Evolutionary conservation across 106 monocot species (phyloP).

Genomic region (Triglochin maritima): DNA sequence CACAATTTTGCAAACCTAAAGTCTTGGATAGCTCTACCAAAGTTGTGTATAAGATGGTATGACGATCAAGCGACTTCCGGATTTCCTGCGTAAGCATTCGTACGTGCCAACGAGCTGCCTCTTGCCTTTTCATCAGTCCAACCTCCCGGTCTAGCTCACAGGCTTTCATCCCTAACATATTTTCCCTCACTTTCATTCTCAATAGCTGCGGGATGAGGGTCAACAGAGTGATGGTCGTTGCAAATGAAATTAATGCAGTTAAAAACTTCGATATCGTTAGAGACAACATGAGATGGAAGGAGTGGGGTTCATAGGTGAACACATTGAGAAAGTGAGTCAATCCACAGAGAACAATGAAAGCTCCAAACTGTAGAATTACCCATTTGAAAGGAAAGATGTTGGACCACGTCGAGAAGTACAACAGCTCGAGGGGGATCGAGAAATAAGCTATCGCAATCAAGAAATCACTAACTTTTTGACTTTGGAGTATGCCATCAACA

Average conservation of each 20-base stretch:
- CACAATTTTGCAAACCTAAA: slow-evolving; percentile 7
- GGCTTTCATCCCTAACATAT: slow-evolving; percentile 11
- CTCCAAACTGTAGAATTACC: slow-evolving; percentile 37
- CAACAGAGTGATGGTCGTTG: slow-evolving; percentile 33
- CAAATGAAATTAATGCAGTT: slow-evolving; percentile 36
- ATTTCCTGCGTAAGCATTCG: slow-evolving; percentile 11
- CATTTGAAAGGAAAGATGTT: slow-evolving; percentile 41
- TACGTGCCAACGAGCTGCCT: slow-evolving; percentile 12
- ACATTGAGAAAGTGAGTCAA: slow-evolving; percentile 34
- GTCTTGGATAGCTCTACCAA: slow-evolving; percentile 15
- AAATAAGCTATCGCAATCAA: slow-evolving; percentile 22
- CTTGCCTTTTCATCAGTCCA: slow-evolving; percentile 14
- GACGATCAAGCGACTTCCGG: slow-evolving; percentile 12
- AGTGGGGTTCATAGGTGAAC: slow-evolving; percentile 43
- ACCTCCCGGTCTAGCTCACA: slow-evolving; percentile 14
- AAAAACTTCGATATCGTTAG: slow-evolving; percentile 39
- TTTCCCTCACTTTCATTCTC: slow-evolving; percentile 9
- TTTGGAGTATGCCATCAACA: slow-evolving; percentile 24
- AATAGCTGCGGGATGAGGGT: slow-evolving; percentile 39
- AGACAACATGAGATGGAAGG: slow-evolving; percentile 26
- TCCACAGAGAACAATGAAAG: slow-evolving; percentile 40
- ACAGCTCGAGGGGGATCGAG: slow-evolving; percentile 44
- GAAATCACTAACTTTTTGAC: slow-evolving; percentile 37
- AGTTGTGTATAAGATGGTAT: slow-evolving; percentile 13
- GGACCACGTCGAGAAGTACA: slow-evolving; percentile 41